These are phyloP conservation scores for Phytopythium chamaehyphon DNA, from an alignment of 352 stramenopile species.

Conservation along the genomic window DNA sequence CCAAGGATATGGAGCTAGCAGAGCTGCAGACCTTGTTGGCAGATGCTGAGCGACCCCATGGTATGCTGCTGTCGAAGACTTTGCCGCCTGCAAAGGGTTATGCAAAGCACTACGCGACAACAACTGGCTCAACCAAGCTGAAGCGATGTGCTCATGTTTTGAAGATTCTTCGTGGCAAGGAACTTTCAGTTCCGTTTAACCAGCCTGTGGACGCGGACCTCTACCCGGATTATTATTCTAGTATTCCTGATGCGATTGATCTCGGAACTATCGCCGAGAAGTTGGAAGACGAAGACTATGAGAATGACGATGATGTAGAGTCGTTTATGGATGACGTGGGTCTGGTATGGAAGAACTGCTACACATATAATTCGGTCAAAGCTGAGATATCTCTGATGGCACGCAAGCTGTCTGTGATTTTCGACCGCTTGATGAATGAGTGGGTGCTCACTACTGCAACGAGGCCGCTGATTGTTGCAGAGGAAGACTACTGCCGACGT, in stretches of 20 bases:
- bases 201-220: slow-evolving; percentile 78
- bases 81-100: slow-evolving; percentile 32
- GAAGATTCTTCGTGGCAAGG: slow-evolving; percentile 74
- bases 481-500: slow-evolving; percentile 77
- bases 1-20: slow-evolving; percentile 30
- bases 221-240: slow-evolving; percentile 82
- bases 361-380: slow-evolving; percentile 79
- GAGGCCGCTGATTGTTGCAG: slow-evolving; percentile 46
- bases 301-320: slow-evolving; percentile 75
- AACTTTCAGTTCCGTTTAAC: slow-evolving; percentile 75
- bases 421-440: slow-evolving; percentile 78
- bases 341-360: slow-evolving; percentile 85
- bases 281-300: slow-evolving; percentile 82
- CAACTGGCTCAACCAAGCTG: slow-evolving; percentile 45
- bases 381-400: slow-evolving; percentile 76
- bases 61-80: slow-evolving; percentile 51
- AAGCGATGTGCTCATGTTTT: slow-evolving; percentile 70
- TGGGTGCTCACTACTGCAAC: slow-evolving; percentile 63
- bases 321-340: slow-evolving; percentile 78
- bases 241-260: slow-evolving; percentile 79
- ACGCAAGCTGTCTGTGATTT: slow-evolving; percentile 70
- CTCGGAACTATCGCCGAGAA: slow-evolving; percentile 80
- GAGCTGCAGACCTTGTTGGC: slow-evolving; percentile 27
- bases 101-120: slow-evolving; percentile 62
- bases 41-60: slow-evolving; percentile 31